These are phyloP conservation scores for Dactylellina parvicollis DNA, from an alignment of 2,329 filamentous ascomycete species.

Conservation along the genomic window DNA sequence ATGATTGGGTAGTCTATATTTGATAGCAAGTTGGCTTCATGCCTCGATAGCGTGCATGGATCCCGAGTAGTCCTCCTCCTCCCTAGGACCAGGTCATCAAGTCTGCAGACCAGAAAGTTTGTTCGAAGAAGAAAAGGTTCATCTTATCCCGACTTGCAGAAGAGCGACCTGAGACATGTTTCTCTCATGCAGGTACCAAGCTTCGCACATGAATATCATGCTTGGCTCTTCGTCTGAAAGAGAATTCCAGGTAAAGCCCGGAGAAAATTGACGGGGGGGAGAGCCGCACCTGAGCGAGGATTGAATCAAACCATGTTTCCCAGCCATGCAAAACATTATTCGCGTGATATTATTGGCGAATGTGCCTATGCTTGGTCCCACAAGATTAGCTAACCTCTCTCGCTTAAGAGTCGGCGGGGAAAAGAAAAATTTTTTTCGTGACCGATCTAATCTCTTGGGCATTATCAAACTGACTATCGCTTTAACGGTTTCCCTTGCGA, in stretches of 20 bases:
- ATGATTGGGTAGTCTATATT: conserved; percentile 23
- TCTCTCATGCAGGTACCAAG: conserved; percentile 52
- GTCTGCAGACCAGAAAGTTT: neutral
- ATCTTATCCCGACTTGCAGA: conserved; percentile 21
- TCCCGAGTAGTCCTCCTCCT: conserved; percentile 2
- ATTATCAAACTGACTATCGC: neutral
- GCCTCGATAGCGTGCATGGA: neutral
- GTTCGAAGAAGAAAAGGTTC: conserved; percentile 2
- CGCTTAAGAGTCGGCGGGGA: conserved; percentile 35
- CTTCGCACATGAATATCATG: conserved; percentile 27
- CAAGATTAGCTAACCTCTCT: conserved; percentile 10
- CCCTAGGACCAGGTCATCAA: neutral
- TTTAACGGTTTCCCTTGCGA: neutral
- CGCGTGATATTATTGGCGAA: conserved; percentile 22
- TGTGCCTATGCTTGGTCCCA: conserved; percentile 9
- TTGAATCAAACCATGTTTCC: neutral
- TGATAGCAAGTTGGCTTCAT: neutral
- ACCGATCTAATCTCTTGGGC: conserved; percentile 1
- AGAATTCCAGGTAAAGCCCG: conserved; percentile 42
- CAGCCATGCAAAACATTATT: conserved; percentile 30
- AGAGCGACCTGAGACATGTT: conserved; percentile 46
- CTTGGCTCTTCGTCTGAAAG: conserved; percentile 15
- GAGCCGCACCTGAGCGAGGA: conserved; percentile 25
- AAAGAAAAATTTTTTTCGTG: conserved; percentile 25
- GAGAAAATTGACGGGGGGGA: conserved; percentile 39